A percentile compares a stretch with the other conserved stretches of the same genome.
These are phyloP conservation scores for Claviceps paspali DNA, from an alignment of 2,329 filamentous ascomycete species.

Conservation along the genomic window DNA sequence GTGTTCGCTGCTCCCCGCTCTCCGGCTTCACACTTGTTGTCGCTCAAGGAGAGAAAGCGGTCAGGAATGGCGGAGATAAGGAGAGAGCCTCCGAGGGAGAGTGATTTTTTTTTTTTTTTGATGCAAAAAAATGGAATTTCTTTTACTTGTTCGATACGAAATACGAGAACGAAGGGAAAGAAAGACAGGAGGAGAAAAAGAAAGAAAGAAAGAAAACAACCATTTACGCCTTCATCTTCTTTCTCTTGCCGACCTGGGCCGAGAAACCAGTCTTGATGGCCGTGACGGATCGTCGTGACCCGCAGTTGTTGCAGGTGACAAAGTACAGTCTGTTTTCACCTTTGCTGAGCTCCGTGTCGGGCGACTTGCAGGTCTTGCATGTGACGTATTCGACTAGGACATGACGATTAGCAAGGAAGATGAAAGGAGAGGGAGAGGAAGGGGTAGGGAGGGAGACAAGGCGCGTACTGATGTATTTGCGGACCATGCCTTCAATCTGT, in stretches of 20 bases:
- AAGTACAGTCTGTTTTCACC: slow-evolving; percentile 99
- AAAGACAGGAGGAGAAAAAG: background rate
- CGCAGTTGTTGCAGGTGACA: slow-evolving; percentile 82
- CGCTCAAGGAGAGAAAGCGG: too few relatives aligned
- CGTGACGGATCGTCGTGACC: slow-evolving; percentile 72
- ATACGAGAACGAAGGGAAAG: background rate
- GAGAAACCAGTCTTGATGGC: slow-evolving; percentile 99
- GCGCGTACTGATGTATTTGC: slow-evolving; percentile 78
- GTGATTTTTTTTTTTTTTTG: too few relatives aligned
- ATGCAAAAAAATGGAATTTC: too few relatives aligned
- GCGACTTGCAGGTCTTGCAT: slow-evolving; percentile 93
- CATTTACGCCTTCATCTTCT: slow-evolving; percentile 71
- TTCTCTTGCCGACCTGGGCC: slow-evolving; percentile 96
- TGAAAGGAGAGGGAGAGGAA: background rate
- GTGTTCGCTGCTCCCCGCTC: too few relatives aligned
- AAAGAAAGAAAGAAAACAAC: background rate
- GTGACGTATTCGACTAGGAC: slow-evolving; percentile 79
- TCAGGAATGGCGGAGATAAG: too few relatives aligned
- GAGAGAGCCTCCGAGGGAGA: too few relatives aligned
- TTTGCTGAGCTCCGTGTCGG: slow-evolving; percentile 93
- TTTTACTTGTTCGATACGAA: too few relatives aligned
- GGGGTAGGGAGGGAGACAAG: background rate
- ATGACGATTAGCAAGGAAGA: background rate
- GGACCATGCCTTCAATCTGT: slow-evolving; percentile 92
- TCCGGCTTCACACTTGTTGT: too few relatives aligned